Evolutionary conservation across 768 basidiomycete genomes (phyloP).

Genomic region (Suillus ampliporus): DNA sequence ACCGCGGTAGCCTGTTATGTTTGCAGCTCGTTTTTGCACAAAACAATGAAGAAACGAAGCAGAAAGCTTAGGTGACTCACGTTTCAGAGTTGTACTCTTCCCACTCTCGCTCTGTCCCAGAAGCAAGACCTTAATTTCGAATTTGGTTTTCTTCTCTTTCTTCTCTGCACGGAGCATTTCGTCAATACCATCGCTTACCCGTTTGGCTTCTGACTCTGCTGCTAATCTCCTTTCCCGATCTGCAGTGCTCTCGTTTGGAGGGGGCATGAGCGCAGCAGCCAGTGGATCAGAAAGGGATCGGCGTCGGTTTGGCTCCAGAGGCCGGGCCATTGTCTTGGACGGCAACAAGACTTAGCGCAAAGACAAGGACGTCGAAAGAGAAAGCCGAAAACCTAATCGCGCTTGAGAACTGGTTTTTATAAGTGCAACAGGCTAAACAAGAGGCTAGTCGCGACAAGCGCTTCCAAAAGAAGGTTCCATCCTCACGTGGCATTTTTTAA

Average conservation of each 20-base stretch:
- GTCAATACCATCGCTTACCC: conserved; percentile 78
- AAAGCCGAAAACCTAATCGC: conserved; percentile 22
- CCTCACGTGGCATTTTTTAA: conserved; percentile 2
- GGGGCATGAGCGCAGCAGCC: conserved; percentile 68
- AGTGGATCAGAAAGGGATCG: conserved; percentile 73
- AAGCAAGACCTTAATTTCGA: conserved; percentile 76
- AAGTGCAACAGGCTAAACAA: conserved; percentile 16
- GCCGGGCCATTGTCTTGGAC: conserved; percentile 26
- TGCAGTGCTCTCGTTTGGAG: conserved; percentile 69
- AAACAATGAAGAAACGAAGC: neutral
- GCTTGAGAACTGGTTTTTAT: conserved; percentile 22
- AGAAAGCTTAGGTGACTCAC: conserved; percentile 54
- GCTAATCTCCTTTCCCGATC: conserved; percentile 69
- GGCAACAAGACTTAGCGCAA: neutral
- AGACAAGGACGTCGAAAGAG: conserved; percentile 9
- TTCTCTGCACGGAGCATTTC: conserved; percentile 74
- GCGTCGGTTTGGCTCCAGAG: conserved; percentile 44
- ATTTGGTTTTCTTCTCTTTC: conserved; percentile 62
- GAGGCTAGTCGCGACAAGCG: conserved; percentile 27
- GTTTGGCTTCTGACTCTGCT: conserved; percentile 74
- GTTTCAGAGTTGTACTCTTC: conserved; percentile 87
- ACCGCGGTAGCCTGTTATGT: neutral
- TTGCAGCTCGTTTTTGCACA: neutral
- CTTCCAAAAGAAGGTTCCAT: conserved; percentile 30
- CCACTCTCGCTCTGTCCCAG: conserved; percentile 91